phyloP scores from a whole-genome alignment of 2,329 filamentous ascomycete genomes.

The Diaporthe vaccinii region DNA sequence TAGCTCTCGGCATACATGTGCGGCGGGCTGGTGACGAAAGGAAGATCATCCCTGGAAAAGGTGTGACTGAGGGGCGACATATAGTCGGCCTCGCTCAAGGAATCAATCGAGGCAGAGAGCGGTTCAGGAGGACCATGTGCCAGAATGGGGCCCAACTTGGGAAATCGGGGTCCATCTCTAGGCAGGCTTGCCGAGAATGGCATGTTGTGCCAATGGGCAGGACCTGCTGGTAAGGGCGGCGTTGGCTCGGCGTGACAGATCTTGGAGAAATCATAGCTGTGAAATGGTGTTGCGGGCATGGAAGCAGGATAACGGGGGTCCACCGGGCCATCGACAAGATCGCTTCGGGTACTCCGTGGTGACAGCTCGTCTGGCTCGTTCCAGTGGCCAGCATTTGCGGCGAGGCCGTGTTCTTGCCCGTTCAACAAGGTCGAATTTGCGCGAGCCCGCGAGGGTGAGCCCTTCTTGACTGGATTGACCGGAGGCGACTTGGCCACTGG shows the following conservation, averaged over 20 bases:
- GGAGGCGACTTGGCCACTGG: constrained; percentile 74
- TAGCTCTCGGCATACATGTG: constrained; percentile 69
- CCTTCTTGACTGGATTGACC: constrained; percentile 64
- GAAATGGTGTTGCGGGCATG: constrained; percentile 55
- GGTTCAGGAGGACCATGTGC: constrained; percentile 60
- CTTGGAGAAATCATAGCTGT: constrained; percentile 64
- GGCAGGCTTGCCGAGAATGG: constrained; percentile 60
- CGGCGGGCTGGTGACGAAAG: constrained; percentile 68
- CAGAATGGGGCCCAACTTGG: constrained; percentile 56
- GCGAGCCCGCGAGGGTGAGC: constrained; percentile 57
- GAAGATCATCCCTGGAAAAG: constrained; percentile 67
- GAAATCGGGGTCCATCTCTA: constrained; percentile 58
- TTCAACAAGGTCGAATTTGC: constrained; percentile 55
- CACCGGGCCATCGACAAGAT: constrained; percentile 51
- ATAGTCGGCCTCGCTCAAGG: constrained; percentile 74
- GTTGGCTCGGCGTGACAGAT: constrained; percentile 62
- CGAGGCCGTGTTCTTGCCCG: constrained; percentile 39
- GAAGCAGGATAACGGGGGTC: constrained; percentile 57
- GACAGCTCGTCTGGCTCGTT: constrained; percentile 53
- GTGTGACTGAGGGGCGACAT: constrained; percentile 68
- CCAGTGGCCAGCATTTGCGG: constrained; percentile 56
- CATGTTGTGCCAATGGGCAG: constrained; percentile 61
- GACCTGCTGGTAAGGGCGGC: constrained; percentile 52
- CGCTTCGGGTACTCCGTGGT: constrained; percentile 52
- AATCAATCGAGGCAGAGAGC: constrained; percentile 69